Base-by-base conservation (phyloP, 441 rosid species). In the Gossypium davidsonii region DNA sequence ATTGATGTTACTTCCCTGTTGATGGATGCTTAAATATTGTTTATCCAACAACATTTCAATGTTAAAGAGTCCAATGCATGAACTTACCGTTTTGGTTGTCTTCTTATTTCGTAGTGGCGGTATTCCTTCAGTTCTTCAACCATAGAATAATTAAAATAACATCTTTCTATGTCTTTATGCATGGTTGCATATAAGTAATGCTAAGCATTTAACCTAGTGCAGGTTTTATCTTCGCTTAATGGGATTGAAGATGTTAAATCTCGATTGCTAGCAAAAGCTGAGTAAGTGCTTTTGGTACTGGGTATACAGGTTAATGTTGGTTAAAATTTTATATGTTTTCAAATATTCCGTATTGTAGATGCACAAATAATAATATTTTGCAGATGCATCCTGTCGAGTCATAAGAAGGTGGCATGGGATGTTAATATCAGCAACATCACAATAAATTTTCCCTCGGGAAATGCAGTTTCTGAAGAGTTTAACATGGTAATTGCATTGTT, bases 181-280 rank as follows among this genome's bases (percentile, higher is more conserved):
- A 23, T 8, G 42, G 42, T 46, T 48, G 42, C 42, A 67, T 49
- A 9, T 9, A 49, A 67, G 25, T 67, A 67, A 67, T 25, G 23
- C 44, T n/a, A n/a, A 11, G 18, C 68, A 62, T 76, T 66, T 61
- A 21, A 73, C 17, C 42, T 72, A 2, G 52, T 83, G 79, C 89
- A 95, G 98, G 93, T 92, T 57, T 78, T 95, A 76, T 85, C 83
- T 67, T 90, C 97, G 4, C 81, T 92, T 37, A 84, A 90, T 84
- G 91, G 90, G 78, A 86, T 95, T 71, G 83, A 83, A 77, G 89
- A 87, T 79, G 81, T 77, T 65, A 85, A 80, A 75, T 85, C 90
- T 21, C 93, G 98, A 66, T 62, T 95, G 72, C 77, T 77, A 57
- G 86, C 97, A 31, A 95, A 95, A 85, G 84, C 87, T 51, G 89